Base-by-base conservation (phyloP, 208 protist species). In the Trypanosoma scelopori region DNA sequence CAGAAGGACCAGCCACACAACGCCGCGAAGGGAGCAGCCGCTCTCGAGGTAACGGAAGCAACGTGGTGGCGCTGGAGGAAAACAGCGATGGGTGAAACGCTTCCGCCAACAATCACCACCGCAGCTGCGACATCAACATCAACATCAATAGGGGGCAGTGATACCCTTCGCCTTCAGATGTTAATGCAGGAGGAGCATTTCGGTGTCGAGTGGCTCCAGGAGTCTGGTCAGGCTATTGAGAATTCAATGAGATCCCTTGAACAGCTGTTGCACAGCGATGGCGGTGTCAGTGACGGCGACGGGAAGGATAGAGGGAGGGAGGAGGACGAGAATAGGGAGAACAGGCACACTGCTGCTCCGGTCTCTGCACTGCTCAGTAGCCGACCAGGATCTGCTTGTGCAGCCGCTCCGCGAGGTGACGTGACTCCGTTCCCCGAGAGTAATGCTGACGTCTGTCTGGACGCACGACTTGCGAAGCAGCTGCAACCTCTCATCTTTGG, bases 401-500 rank as follows among this genome's bases (percentile, higher is more conserved):
- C 32, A 25, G 18, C 32, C 2, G 35, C 51, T 13, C 4, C 41
- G 27, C 59, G 15, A 5, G 22, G 15, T 53, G 39, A 39, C 39
- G 48, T 43, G 35, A 1, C 27, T 25, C 18, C 15, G n/a, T 25
- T 1, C 22, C 13, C 12, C 16, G 5, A 12, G 3, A 49, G 23
- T 4, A 22, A 56, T 23, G 45, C 23, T 22, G 28, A 41, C 22
- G 15, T 59, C 18, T 37, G 68, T 1, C 73, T 93, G 22, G 56
- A 78, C 28, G 68, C 65, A 5, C 55, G 63, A 20, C 42, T 60
- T 32, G 76, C 87, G 13, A 71, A 77, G 15, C 41, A 65, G 1
- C 11, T 87, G 12, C 68, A 83, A 20, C 74, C 78, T 46, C 49
- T 76, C 2, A 41, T 74, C 0, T 73, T 93, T 25, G 52, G 65